Evolutionary conservation across 2,329 filamentous ascomycete species (phyloP), one percentile per base, ranked within the genome.

Genomic region (Tolypocladium inflatum): DNA sequence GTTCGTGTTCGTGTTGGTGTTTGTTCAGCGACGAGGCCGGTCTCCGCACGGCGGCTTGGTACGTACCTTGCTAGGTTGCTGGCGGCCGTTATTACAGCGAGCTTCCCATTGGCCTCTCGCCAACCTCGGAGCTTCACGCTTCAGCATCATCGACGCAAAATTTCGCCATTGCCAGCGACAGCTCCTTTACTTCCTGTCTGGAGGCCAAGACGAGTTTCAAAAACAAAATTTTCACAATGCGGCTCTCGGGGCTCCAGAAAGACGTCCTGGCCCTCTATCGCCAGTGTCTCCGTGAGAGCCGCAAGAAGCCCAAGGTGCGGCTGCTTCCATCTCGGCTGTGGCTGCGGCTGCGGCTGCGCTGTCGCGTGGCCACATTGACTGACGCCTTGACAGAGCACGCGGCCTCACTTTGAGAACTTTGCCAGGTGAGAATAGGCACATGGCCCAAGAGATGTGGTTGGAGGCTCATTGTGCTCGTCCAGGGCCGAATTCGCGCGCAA

Each of bases 231-330:
- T 6, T 30, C 26, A 30, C 26, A 30, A 30, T 60, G 58, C 65
- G 85, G 65, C 78, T 92, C 33, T 96, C 92, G 9, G 94, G 94
- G 41, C 78, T 97, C n/a, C 93, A 97, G 71, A 87, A 84, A 66
- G 91, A 96, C 67, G 93, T 97, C 4, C 73, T 97, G 55, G 80
- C 85, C 39, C 82, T 99, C 17, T 99, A 97, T 71, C 86, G 93
- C 59, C 83, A 85, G 69, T 97, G 93, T 67, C 77, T 99, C 33
- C 84, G 92, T 60, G 90, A 89, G 67, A 86, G 88, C 59, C 84
- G 87, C 60, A 87, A 86, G 67, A 97, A 99, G 72, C 91, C 92
- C 93, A 71, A 61, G 61, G 66, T 60, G 26, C 56, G 48, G 4
- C 48, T 52, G 37, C 37, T 10, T 56, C 9, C 33, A 50, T 9